Conservation (phyloP, 768 basidiomycete species). For the Artomyces pyxidatus region DNA sequence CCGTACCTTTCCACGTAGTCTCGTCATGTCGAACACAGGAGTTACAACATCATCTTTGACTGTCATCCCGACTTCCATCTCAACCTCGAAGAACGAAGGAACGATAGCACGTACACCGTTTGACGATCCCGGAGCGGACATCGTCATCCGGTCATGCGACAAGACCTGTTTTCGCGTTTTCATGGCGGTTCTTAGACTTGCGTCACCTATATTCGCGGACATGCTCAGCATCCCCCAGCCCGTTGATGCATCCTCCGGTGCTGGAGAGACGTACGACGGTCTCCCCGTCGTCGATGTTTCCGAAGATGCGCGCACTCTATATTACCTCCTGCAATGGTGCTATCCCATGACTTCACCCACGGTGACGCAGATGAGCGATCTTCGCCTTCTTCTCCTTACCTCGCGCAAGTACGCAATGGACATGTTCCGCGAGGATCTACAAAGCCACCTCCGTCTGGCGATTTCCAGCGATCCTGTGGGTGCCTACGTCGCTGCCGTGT, state of each 20-base stretch:
- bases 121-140: constrained; percentile 1
- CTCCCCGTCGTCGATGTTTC: neutral
- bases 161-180: constrained; percentile 5
- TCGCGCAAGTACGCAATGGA: neutral
- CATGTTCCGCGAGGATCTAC: neutral
- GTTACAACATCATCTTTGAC: too few species aligned
- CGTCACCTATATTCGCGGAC: neutral
- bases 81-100: too few species aligned
- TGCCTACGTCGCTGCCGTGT: neutral
- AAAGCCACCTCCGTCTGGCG: neutral
- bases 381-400: neutral
- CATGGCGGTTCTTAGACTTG: neutral
- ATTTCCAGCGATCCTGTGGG: neutral
- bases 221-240: constrained; percentile 17
- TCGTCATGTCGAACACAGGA: too few species aligned
- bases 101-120: too few species aligned
- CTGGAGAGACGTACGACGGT: neutral
- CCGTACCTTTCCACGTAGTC: too few species aligned
- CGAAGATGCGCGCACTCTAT: neutral
- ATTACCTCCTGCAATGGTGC: neutral
- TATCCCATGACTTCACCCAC: neutral
- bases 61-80: too few species aligned
- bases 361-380: neutral
- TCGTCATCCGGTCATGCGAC: constrained; percentile 9
- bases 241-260: neutral